Evolutionary conservation across 805 yeast genomes (phyloP).

Genomic region (Isabelozyma pseudorhagii): DNA sequence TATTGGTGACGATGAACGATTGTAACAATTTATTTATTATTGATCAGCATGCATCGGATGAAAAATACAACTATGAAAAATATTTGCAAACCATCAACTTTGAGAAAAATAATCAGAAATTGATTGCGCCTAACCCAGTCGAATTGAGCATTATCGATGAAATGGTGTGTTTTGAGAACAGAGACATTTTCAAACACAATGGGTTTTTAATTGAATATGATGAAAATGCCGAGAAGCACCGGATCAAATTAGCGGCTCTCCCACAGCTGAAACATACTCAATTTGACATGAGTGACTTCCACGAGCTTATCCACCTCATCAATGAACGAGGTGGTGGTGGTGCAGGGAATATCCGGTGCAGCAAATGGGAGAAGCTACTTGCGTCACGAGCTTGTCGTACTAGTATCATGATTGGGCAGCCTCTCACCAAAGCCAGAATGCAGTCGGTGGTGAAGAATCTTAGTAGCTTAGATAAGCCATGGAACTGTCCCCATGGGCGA

Average conservation of each 20-base stretch:
- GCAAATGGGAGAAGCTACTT: constrained; percentile 77
- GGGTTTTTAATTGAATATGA: constrained; percentile 61
- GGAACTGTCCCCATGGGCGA: constrained; percentile 97
- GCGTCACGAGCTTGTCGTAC: constrained; percentile 95
- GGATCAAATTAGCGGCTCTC: constrained; percentile 54
- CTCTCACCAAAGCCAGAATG: constrained; percentile 62
- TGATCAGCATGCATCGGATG: constrained; percentile 98
- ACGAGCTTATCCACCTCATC: constrained; percentile 70
- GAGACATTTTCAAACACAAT: constrained; percentile 58
- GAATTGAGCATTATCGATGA: constrained; percentile 80
- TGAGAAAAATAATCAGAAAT: constrained; percentile 55
- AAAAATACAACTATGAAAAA: constrained; percentile 84
- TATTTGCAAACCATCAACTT: constrained; percentile 55
- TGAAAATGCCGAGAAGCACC: constrained; percentile 53
- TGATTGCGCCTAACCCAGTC: constrained; percentile 57
- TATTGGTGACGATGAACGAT: constrained; percentile 58
- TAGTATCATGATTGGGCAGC: constrained; percentile 90
- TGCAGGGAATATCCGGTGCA: constrained; percentile 46
- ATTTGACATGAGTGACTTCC: constrained; percentile 66
- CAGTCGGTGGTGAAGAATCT: constrained; percentile 61
- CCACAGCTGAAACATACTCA: constrained; percentile 72
- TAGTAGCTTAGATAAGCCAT: constrained; percentile 79
- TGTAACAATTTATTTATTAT: constrained; percentile 69
- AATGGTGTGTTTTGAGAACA: constrained; percentile 60
- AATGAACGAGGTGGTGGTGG: constrained; percentile 32